Conservation (phyloP, 805 yeast species). For the Candida easanensis region DNA sequence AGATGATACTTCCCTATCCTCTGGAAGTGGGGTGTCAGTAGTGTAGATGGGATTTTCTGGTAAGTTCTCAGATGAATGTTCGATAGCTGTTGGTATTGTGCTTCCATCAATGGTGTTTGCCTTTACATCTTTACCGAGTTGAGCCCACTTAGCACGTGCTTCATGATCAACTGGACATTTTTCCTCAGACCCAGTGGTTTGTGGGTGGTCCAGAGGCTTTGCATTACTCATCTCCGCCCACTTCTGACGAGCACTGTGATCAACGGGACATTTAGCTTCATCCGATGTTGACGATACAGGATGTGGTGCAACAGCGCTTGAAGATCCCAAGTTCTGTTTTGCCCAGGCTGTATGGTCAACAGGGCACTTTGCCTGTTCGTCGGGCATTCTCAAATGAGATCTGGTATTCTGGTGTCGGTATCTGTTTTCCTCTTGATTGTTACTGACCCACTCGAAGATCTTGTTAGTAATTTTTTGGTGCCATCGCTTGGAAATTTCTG, state of each 20-base stretch:
- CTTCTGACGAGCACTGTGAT: slow-evolving; percentile 52
- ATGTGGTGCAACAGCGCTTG: slow-evolving; percentile 10
- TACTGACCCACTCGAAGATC: too few relatives aligned
- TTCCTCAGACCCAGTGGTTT: slow-evolving; percentile 20
- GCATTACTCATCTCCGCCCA: slow-evolving; percentile 47
- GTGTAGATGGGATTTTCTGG: slow-evolving; percentile 33
- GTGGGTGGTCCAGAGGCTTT: slow-evolving; percentile 9
- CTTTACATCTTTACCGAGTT: slow-evolving; percentile 25
- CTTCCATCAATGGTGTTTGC: slow-evolving; percentile 21
- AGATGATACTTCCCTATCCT: slow-evolving; percentile 73
- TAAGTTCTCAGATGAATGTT: slow-evolving; percentile 46
- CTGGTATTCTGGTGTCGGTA: too few relatives aligned
- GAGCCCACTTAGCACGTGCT: slow-evolving; percentile 57
- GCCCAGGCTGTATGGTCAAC: slow-evolving; percentile 43
- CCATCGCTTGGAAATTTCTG: too few relatives aligned
- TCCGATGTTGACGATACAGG: slow-evolving; percentile 19
- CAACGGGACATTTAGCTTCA: slow-evolving; percentile 64
- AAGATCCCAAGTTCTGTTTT: slow-evolving; percentile 2
- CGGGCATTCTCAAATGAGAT: slow-evolving; percentile 9
- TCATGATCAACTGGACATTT: slow-evolving; percentile 69
- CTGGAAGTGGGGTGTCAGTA: slow-evolving; percentile 49
- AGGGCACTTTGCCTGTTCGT: slow-evolving; percentile 42
- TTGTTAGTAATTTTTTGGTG: too few relatives aligned
- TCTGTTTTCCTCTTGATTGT: not conserved
- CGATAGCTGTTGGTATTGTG: slow-evolving; percentile 19